Evolutionary conservation across 2,329 filamentous ascomycete genomes (phyloP), one percentile per base, ranked within the genome.

Genomic region (Fusarium sp.): DNA sequence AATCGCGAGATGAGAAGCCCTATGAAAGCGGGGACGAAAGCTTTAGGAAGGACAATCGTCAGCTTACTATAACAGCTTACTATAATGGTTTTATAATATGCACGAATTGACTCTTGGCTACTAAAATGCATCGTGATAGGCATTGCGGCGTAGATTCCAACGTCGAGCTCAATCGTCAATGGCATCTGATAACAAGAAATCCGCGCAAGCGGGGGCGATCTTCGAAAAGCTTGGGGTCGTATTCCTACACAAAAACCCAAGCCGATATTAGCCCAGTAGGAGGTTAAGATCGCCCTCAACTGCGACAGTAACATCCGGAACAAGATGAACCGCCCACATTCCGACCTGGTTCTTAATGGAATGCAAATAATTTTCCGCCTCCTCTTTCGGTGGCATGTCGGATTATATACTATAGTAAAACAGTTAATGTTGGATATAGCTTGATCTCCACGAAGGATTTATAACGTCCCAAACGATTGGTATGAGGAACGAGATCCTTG

Each of bases 401-500:
- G 24, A n/a, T 52, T 52, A 40, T 10, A 22, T 27, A n/a, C n/a
- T 24, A 30, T 52, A 42, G 34, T 52, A n/a, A 38, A 38, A 38
- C 34, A 38, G 3, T 7, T n/a, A n/a, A 38, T 38, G 34, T 38
- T 38, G 34, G 34, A 38, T 2, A n/a, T 38, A n/a, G 34, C 12
- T 20, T 27, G 11, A 20, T 12, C 50, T 12, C 34, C 22, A 52
- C 34, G 24, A 42, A 38, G 18, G 18, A 20, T 20, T 25, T 10
- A 22, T 16, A 52, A 38, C 50, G 15, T 52, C 12, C 50, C 34
- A 52, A 52, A 20, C 24, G 14, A 52, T 42, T 52, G 49, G 50
- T 29, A 52, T 27, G 15, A n/a, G 50, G 50, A 52, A 52, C 24
- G 34, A 42, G 1, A 52, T 42, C 50, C 50, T 52, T 52, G 50